These are phyloP conservation scores for Setaria italica DNA, from an alignment of 202 grass and related monocot species.

Conservation along the genomic window DNA sequence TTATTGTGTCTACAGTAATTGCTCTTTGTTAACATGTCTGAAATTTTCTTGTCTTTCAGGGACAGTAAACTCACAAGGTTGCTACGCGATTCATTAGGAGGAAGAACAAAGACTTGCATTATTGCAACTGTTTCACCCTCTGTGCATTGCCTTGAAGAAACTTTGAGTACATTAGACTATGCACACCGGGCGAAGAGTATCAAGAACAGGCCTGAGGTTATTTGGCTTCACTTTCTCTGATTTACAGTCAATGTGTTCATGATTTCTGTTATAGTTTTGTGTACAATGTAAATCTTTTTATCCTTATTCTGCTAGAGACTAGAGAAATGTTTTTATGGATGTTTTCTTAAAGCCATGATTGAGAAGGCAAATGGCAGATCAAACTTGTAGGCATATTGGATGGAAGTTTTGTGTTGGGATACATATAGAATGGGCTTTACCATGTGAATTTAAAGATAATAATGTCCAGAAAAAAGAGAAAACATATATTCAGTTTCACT, in stretches of 20 bases:
- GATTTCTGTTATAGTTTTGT: neutral
- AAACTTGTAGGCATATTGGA: neutral
- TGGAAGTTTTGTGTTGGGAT: neutral
- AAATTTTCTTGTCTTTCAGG: constrained; percentile 56
- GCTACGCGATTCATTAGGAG: constrained; percentile 92
- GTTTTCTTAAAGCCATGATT: neutral
- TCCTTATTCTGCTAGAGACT: neutral
- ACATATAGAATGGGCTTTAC: neutral
- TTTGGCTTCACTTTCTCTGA: constrained; percentile 30
- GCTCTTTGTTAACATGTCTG: constrained; percentile 12
- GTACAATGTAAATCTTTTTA: neutral
- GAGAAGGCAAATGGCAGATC: neutral
- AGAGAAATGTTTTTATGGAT: neutral
- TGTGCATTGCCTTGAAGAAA: constrained; percentile 96
- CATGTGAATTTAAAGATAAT: neutral
- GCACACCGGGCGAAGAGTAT: constrained; percentile 98
- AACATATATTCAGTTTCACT: neutral
- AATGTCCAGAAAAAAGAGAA: neutral
- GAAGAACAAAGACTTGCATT: constrained; percentile 98
- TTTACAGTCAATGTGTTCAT: constrained; percentile 15
- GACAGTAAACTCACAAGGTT: constrained; percentile 95
- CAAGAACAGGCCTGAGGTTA: constrained; percentile 94
- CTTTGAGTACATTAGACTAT: constrained; percentile 94
- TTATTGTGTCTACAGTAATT: neutral
- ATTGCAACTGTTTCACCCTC: constrained; percentile 98